These are phyloP conservation scores for Ganoderma boninense DNA, from an alignment of 1,284 basidiomycete species.

Conservation along the genomic window DNA sequence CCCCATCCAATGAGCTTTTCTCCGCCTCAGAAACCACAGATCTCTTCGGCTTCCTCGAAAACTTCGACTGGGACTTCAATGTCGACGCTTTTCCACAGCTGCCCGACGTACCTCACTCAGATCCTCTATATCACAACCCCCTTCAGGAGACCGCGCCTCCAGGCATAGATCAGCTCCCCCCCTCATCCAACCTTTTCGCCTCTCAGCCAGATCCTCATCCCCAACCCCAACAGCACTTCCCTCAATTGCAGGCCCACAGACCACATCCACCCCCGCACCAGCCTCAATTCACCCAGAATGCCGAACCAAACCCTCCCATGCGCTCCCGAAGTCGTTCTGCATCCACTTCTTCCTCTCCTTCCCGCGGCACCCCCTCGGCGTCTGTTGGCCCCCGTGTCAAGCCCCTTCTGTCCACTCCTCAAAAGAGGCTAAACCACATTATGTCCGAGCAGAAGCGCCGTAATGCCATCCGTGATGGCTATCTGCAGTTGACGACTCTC, in stretches of 20 bases:
- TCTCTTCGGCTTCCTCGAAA: slow-evolving; percentile 80
- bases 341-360: slow-evolving; percentile 32
- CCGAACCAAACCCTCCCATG: slow-evolving; percentile 22
- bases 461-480: slow-evolving; percentile 89
- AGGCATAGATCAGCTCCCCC: slow-evolving; percentile 24
- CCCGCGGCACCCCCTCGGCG: slow-evolving; percentile 30
- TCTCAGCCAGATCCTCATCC: slow-evolving; percentile 14
- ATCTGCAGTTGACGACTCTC: slow-evolving; percentile 82
- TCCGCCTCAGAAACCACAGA: slow-evolving; percentile 75
- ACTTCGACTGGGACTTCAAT: slow-evolving; percentile 70
- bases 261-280: slow-evolving; percentile 16
- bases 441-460: slow-evolving; percentile 92
- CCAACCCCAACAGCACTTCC: slow-evolving; percentile 1
- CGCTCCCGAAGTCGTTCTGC: slow-evolving; percentile 27
- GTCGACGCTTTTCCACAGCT: slow-evolving; percentile 43
- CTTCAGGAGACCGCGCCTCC: slow-evolving; percentile 32
- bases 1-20: slow-evolving; percentile 78
- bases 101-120: slow-evolving; percentile 16
- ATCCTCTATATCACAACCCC: slow-evolving; percentile 30
- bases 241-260: slow-evolving; percentile 3
- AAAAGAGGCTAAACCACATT: slow-evolving; percentile 94
- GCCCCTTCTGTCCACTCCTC: slow-evolving; percentile 79
- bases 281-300: slow-evolving; percentile 4
- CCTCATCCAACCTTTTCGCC: slow-evolving; percentile 27
- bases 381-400: slow-evolving; percentile 44